Conservation (phyloP, 306 rosid species). For the Morella rubra region DNA sequence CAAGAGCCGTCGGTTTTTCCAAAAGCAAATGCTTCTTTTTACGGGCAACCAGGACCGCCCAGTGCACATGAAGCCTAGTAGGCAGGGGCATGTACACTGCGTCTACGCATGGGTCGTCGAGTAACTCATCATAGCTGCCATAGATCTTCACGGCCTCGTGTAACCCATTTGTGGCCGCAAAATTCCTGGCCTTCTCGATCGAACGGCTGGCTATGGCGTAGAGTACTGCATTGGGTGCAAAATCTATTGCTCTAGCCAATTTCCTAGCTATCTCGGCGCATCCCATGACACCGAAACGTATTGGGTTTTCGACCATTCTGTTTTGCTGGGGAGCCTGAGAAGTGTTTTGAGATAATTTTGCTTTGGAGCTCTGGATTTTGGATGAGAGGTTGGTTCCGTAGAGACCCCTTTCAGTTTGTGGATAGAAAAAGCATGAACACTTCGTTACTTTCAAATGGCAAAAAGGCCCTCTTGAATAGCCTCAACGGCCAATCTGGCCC, state of each 20-base stretch:
- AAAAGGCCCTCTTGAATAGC: too few relatives aligned
- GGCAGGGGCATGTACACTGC: conserved; percentile 78
- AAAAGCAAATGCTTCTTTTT: conserved; percentile 73
- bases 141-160: conserved; percentile 39
- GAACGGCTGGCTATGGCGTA: conserved; percentile 75
- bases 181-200: conserved; percentile 48
- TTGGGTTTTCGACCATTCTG: conserved; percentile 34
- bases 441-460: too few relatives aligned
- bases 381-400: too few relatives aligned
- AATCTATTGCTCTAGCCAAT: conserved; percentile 65
- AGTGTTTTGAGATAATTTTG: too few relatives aligned
- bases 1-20: conserved; percentile 74
- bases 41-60: conserved; percentile 66
- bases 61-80: conserved; percentile 59
- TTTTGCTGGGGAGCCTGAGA: not conserved
- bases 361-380: too few relatives aligned
- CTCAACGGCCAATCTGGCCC: too few relatives aligned
- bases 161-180: conserved; percentile 44
- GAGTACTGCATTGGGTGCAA: conserved; percentile 59
- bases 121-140: conserved; percentile 61
- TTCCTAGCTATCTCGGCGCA: conserved; percentile 72
- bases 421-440: too few relatives aligned
- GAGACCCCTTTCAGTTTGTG: too few relatives aligned
- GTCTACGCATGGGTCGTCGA: conserved; percentile 67
- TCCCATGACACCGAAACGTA: conserved; percentile 67